phyloP scores from a whole-genome alignment of 2,329 filamentous ascomycete species.

The Pseudocercospora fuligena region DNA sequence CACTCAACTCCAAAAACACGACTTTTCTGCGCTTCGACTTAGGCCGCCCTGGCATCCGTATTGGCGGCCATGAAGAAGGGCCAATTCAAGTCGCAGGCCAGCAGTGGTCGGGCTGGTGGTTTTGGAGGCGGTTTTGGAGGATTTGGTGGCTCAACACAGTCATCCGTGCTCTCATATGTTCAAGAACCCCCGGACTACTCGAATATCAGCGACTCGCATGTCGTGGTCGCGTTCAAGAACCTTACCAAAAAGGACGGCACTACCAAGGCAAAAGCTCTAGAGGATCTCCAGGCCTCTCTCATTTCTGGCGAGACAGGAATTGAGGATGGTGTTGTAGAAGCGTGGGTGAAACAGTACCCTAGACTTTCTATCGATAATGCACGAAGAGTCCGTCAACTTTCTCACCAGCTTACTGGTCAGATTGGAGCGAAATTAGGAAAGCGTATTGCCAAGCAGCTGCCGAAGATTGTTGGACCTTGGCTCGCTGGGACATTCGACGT shows the following conservation, averaged over 20 bases:
- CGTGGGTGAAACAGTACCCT: conserved; percentile 91
- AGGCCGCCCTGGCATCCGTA: too few species aligned
- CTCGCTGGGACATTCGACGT: conserved; percentile 85
- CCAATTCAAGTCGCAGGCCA: conserved; percentile 65
- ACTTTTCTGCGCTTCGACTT: background rate
- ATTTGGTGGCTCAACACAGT: conserved; percentile 48
- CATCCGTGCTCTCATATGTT: conserved; percentile 80
- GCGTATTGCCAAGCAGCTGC: conserved; percentile 79
- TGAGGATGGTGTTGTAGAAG: conserved; percentile 82
- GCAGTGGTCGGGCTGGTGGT: conserved; percentile 61
- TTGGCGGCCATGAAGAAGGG: conserved; percentile 60
- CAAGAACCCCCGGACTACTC: conserved; percentile 82
- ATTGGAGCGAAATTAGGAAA: conserved; percentile 69
- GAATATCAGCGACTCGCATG: conserved; percentile 75
- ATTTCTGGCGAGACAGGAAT: conserved; percentile 63
- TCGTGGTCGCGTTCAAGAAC: conserved; percentile 91
- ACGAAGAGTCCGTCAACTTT: conserved; percentile 83
- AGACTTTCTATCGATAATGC: conserved; percentile 88
- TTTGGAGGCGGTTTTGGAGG: conserved; percentile 43
- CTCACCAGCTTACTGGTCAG: conserved; percentile 74
- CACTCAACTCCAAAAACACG: background rate
- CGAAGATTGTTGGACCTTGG: conserved; percentile 84
- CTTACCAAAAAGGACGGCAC: conserved; percentile 89
- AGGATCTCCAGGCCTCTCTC: conserved; percentile 75
- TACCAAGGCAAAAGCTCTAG: conserved; percentile 87